phyloP scores from a whole-genome alignment of 768 basidiomycete species.

The Termitomyces sp. region DNA sequence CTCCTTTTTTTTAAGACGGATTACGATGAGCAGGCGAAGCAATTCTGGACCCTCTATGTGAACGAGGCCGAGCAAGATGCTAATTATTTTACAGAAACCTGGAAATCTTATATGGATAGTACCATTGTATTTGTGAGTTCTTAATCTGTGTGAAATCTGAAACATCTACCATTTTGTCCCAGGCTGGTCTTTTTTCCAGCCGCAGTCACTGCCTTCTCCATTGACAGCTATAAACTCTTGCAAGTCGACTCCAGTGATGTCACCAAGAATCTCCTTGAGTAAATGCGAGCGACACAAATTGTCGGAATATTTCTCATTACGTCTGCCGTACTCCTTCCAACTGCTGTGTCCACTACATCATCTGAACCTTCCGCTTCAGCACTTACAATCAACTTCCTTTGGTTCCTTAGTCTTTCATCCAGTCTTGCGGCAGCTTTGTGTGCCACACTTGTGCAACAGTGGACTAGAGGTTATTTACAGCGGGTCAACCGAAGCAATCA shows the following conservation, averaged over 20 bases:
- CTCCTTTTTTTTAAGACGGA: no score
- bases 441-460: conserved; percentile 15
- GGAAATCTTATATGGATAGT: conserved; percentile 14
- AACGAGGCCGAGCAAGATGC: background rate
- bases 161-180: no score
- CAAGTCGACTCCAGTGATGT: conserved; percentile 20
- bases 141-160: conserved; percentile 18
- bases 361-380: no score
- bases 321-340: no score
- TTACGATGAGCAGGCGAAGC: background rate
- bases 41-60: background rate
- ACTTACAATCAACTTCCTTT: no score
- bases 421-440: conserved; percentile 20
- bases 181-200: no score
- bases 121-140: conserved; percentile 25
- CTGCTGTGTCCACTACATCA: no score
- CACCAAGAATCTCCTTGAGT: conserved; percentile 19
- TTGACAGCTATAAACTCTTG: conserved; percentile 27
- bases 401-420: background rate
- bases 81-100: conserved; percentile 3
- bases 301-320: conserved; percentile 1
- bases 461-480: conserved; percentile 1
- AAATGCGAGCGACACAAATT: background rate
- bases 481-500: background rate
- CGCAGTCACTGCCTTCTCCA: conserved; percentile 29